Conservation (phyloP, 164 flowering plant genomes). For the Nelumbo lutea region DNA sequence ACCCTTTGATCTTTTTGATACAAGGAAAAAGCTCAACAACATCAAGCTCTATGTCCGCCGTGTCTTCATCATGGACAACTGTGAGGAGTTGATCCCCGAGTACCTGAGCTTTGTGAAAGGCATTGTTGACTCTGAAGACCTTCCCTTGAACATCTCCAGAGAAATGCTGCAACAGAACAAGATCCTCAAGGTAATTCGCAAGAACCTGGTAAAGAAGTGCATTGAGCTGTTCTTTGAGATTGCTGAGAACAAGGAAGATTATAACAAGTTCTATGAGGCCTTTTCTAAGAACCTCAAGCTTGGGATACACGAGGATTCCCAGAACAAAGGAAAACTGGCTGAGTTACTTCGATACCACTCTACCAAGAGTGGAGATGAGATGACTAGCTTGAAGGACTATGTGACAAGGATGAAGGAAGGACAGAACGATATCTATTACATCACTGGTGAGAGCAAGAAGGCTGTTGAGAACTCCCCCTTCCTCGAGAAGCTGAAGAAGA, state of each 20-base stretch:
- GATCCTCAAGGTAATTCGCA: slow-evolving; percentile 35
- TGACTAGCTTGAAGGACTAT: slow-evolving; percentile 52
- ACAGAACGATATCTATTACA: slow-evolving; percentile 39
- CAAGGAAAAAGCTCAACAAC: slow-evolving; percentile 38
- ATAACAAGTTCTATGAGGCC: slow-evolving; percentile 20
- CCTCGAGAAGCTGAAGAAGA: slow-evolving; percentile 57
- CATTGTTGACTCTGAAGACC: slow-evolving; percentile 46
- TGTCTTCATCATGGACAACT: slow-evolving; percentile 48
- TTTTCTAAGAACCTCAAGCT: slow-evolving; percentile 42
- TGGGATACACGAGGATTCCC: slow-evolving; percentile 51
- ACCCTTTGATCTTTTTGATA: slow-evolving; percentile 25
- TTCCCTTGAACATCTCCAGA: slow-evolving; percentile 38
- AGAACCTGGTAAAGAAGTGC: slow-evolving; percentile 50
- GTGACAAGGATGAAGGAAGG: slow-evolving; percentile 64
- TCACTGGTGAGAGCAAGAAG: slow-evolving; percentile 23
- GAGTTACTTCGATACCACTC: slow-evolving; percentile 48
- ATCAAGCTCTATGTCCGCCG: slow-evolving; percentile 43
- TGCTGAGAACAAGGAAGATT: slow-evolving; percentile 41
- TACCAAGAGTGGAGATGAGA: slow-evolving; percentile 54
- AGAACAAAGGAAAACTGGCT: slow-evolving; percentile 43
- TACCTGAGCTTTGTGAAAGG: slow-evolving; percentile 42
- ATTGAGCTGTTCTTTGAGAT: slow-evolving; percentile 45
- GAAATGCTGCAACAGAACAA: slow-evolving; percentile 26
- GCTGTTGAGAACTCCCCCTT: slow-evolving; percentile 59
- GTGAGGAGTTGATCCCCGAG: slow-evolving; percentile 47